Percentiles rank a stretch among this genome's conserved stretches.
These are phyloP conservation scores for Lodderomyces orthopsilosis DNA, from an alignment of 1,139 yeast genomes.

Conservation along the genomic window DNA sequence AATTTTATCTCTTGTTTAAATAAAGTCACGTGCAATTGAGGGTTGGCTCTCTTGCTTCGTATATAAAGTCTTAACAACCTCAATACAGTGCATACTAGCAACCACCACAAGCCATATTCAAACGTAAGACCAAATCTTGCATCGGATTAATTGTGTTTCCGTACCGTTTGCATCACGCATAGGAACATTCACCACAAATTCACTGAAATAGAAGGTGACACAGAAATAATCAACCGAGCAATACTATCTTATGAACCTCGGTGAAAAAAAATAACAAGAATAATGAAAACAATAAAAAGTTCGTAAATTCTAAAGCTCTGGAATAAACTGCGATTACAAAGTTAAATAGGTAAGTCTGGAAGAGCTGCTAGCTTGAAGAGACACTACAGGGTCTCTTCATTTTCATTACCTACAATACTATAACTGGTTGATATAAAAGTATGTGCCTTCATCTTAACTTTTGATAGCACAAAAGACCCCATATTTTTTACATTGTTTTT, in stretches of 20 bases:
- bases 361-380: no score
- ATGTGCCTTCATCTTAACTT: not conserved
- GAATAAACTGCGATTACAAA: no score
- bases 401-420: no score
- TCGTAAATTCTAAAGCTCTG: not conserved
- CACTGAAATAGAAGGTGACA: not conserved
- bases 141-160: not conserved
- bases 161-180: not conserved
- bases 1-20: no score
- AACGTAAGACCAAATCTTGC: not conserved
- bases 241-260: not conserved
- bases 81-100: no score
- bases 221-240: slow-evolving; percentile 1
- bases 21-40: no score
- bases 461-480: slow-evolving; percentile 1
- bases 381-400: no score
- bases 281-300: not conserved
- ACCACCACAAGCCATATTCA: no score
- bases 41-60: no score
- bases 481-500: not conserved
- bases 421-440: no score
- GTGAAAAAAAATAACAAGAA: not conserved
- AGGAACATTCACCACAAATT: not conserved
- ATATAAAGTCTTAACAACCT: no score
- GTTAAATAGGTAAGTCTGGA: no score